Evolutionary conservation across 768 basidiomycete genomes (phyloP).

Genomic region (Boletus vermiculosoides): DNA sequence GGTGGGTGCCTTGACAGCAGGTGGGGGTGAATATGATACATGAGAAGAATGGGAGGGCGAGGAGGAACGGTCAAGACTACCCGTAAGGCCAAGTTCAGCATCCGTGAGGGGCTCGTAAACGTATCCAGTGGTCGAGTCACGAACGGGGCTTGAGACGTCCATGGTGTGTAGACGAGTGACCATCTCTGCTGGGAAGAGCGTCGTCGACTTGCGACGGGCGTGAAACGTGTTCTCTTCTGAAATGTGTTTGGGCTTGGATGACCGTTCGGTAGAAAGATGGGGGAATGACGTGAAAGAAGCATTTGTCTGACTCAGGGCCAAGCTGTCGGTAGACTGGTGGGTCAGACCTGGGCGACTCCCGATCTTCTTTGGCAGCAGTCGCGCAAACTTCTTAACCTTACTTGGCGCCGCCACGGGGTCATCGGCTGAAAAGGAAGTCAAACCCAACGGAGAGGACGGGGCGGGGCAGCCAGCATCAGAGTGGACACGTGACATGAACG

Average conservation of each 20-base stretch:
- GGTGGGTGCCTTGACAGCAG: conserved; percentile 3
- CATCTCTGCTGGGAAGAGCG: conserved; percentile 31
- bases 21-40: conserved; percentile 10
- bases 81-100: conserved; percentile 25
- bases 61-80: conserved; percentile 4
- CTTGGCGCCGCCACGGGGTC: conserved; percentile 16
- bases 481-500: conserved; percentile 19
- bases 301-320: conserved; percentile 23
- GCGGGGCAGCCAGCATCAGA: conserved; percentile 19
- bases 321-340: conserved; percentile 29
- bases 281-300: conserved; percentile 29
- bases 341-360: conserved; percentile 30
- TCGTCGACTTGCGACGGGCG: conserved; percentile 35
- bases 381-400: conserved; percentile 30
- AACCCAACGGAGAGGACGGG: conserved; percentile 29
- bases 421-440: conserved; percentile 27
- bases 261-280: conserved; percentile 21
- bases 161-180: conserved; percentile 30
- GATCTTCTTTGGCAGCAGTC: conserved; percentile 33
- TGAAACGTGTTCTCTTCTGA: conserved; percentile 36
- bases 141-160: conserved; percentile 29
- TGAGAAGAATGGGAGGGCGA: conserved; percentile 17
- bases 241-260: conserved; percentile 24
- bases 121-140: conserved; percentile 22
- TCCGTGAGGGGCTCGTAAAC: conserved; percentile 31